Evolutionary conservation across 1,284 basidiomycete genomes (phyloP).

Genomic region (Leccinum laetum): DNA sequence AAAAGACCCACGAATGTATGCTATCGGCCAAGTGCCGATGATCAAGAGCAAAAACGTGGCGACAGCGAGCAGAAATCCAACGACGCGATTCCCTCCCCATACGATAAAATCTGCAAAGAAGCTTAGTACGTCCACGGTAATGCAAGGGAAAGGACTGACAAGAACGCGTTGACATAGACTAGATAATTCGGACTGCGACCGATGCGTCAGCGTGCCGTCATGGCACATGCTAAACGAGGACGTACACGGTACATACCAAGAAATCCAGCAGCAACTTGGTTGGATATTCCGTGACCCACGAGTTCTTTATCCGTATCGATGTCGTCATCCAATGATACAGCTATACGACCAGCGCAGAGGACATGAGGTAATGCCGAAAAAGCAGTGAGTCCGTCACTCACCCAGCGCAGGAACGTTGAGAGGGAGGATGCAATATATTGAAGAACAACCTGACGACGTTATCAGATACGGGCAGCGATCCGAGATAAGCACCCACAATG

Average conservation of each 20-base stretch:
- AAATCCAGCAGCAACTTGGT: slow-evolving; percentile 73
- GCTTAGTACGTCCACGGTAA: slow-evolving; percentile 4
- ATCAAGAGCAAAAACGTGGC: slow-evolving; percentile 77
- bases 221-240: slow-evolving; percentile 5
- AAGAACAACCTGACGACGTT: slow-evolving; percentile 67
- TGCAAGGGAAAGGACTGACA: slow-evolving; percentile 48
- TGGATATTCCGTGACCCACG: slow-evolving; percentile 92
- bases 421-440: slow-evolving; percentile 91
- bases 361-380: background rate
- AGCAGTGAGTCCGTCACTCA: slow-evolving; percentile 25
- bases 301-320: slow-evolving; percentile 95
- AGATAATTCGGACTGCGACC: slow-evolving; percentile 71
- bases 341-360: slow-evolving; percentile 34
- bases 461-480: slow-evolving; percentile 5
- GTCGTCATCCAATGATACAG: slow-evolving; percentile 90
- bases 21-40: slow-evolving; percentile 84
- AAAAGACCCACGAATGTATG: slow-evolving; percentile 80
- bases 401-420: slow-evolving; percentile 93
- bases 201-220: slow-evolving; percentile 10
- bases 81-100: slow-evolving; percentile 82
- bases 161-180: slow-evolving; percentile 88
- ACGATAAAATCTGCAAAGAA: slow-evolving; percentile 75
- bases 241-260: slow-evolving; percentile 74
- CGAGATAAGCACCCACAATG: slow-evolving; percentile 46
- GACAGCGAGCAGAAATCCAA: slow-evolving; percentile 84